Percentiles rank a stretch among this genome's conserved stretches.
phyloP scores from a whole-genome alignment of 106 monocot genomes.

The Allium cepa region DNA sequence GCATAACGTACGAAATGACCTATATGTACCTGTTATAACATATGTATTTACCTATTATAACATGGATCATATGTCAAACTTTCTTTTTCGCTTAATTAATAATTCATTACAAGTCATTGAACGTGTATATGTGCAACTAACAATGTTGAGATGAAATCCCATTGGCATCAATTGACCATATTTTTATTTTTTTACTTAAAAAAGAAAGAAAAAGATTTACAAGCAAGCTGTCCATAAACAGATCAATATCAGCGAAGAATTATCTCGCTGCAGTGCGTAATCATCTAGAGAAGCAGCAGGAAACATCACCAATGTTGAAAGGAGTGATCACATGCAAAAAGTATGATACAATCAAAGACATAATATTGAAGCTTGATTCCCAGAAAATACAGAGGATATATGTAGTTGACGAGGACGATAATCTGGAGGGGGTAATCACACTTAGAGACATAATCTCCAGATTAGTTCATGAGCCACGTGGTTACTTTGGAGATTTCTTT shows the following conservation, averaged over 20 bases:
- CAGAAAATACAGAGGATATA: slow-evolving; percentile 81
- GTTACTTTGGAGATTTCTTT: slow-evolving; percentile 95
- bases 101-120: too few species aligned
- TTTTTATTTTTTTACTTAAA: too few species aligned
- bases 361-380: slow-evolving; percentile 62
- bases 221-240: slow-evolving; percentile 10
- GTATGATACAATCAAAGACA: slow-evolving; percentile 66
- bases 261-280: slow-evolving; percentile 59
- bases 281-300: slow-evolving; percentile 51
- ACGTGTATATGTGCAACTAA: too few species aligned
- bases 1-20: too few species aligned
- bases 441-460: slow-evolving; percentile 94
- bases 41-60: too few species aligned
- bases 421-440: slow-evolving; percentile 79
- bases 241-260: slow-evolving; percentile 76
- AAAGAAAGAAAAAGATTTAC: too few species aligned
- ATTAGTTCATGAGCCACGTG: slow-evolving; percentile 83
- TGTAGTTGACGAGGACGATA: slow-evolving; percentile 50
- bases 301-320: slow-evolving; percentile 49
- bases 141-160: too few species aligned
- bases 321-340: slow-evolving; percentile 74
- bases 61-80: too few species aligned
- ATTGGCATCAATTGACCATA: too few species aligned
- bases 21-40: too few species aligned
- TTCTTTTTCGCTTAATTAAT: too few species aligned